phyloP scores from a whole-genome alignment of 2,329 filamentous ascomycete species.

The Coleophoma crateriformis region DNA sequence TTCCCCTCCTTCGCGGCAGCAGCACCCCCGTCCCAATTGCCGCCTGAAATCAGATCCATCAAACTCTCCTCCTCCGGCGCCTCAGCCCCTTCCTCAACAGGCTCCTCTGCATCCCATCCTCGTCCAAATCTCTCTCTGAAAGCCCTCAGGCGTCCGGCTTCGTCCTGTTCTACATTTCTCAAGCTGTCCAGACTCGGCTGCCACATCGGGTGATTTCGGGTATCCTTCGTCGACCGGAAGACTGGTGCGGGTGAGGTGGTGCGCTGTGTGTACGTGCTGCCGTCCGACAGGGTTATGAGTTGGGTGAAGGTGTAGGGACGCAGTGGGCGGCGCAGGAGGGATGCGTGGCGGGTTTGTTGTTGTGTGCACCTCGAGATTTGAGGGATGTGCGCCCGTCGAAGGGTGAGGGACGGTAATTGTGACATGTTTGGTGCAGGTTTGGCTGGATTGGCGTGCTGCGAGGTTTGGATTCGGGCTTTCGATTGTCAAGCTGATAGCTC shows the following conservation, averaged over 20 bases:
- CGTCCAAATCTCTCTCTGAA: constrained; percentile 83
- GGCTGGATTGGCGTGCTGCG: no score
- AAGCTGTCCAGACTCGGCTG: constrained; percentile 79
- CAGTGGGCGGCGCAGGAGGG: constrained; percentile 80
- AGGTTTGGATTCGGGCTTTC: no score
- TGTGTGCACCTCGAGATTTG: constrained; percentile 1
- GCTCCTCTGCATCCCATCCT: constrained; percentile 64
- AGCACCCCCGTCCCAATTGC: constrained; percentile 20
- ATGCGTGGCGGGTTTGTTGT: constrained; percentile 59
- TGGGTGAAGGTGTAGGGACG: constrained; percentile 97
- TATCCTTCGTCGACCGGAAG: constrained; percentile 67
- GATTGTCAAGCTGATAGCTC: background rate
- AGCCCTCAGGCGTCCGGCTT: constrained; percentile 81
- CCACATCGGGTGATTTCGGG: constrained; percentile 85
- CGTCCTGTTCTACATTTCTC: constrained; percentile 87
- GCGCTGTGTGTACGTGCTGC: constrained; percentile 74
- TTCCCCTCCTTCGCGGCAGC: constrained; percentile 25
- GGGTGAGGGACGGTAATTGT: constrained; percentile 11
- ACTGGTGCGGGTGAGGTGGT: constrained; percentile 66
- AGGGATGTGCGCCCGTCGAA: constrained; percentile 10
- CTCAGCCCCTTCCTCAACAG: constrained; percentile 26
- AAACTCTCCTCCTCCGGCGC: constrained; percentile 32
- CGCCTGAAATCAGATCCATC: constrained; percentile 50
- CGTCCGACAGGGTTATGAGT: constrained; percentile 86
- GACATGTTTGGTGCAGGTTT: constrained; percentile 5